Conservation (phyloP, 2,329 filamentous ascomycete species). For the Penicillium sp. region DNA sequence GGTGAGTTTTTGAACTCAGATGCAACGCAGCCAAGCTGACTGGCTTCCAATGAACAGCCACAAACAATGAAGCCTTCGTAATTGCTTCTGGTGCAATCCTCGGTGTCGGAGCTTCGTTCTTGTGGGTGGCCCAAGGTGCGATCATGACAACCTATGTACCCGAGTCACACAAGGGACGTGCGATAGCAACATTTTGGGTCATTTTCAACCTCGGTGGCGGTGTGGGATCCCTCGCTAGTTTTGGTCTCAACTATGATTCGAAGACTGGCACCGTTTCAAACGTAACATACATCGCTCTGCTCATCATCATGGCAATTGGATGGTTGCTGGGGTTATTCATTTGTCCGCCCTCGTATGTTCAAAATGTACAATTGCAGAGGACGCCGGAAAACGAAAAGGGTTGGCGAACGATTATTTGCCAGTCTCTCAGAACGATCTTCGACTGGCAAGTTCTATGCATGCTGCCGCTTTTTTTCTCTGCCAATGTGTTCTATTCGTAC, state of each 20-base stretch:
- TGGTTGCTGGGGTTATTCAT: slow-evolving; percentile 51
- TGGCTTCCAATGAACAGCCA: slow-evolving; percentile 20
- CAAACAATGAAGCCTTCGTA: slow-evolving; percentile 46
- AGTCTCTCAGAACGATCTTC: slow-evolving; percentile 38
- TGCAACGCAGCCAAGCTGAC: neutral
- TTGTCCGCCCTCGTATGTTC: slow-evolving; percentile 50
- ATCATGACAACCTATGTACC: slow-evolving; percentile 52
- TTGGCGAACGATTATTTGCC: slow-evolving; percentile 31
- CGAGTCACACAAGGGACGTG: slow-evolving; percentile 46
- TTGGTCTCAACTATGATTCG: slow-evolving; percentile 48
- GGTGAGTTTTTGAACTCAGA: slow-evolving; percentile 18
- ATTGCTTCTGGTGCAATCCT: slow-evolving; percentile 49
- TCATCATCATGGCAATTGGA: slow-evolving; percentile 54
- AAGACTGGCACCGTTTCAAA: slow-evolving; percentile 49
- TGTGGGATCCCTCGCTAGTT: slow-evolving; percentile 47
- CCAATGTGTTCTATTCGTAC: slow-evolving; percentile 60
- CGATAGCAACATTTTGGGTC: slow-evolving; percentile 49
- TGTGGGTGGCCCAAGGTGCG: slow-evolving; percentile 52
- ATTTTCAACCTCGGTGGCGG: slow-evolving; percentile 51
- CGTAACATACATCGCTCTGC: slow-evolving; percentile 53
- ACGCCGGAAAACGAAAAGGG: slow-evolving; percentile 44
- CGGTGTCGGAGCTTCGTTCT: slow-evolving; percentile 48
- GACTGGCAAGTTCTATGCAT: slow-evolving; percentile 52
- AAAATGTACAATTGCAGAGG: slow-evolving; percentile 38
- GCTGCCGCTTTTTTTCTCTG: slow-evolving; percentile 57